Conservation (phyloP, 2,329 filamentous ascomycete genomes). For the Aspergillus ustus region DNA sequence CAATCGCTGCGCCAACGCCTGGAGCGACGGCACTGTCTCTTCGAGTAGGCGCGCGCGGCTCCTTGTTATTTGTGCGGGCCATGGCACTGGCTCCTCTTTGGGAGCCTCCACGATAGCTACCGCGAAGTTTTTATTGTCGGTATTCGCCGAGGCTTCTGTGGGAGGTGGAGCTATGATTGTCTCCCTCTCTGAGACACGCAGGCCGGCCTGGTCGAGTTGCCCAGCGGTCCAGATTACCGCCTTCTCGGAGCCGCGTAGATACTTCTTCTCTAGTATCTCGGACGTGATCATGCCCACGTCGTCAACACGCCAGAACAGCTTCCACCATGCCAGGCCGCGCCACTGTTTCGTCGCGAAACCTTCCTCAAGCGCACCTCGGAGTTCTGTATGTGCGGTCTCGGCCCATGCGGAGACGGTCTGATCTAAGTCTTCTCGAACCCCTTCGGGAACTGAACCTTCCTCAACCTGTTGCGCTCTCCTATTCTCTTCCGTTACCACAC, state of each 20-base stretch:
- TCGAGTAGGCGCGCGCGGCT: conserved; percentile 69
- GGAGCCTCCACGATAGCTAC: conserved; percentile 3
- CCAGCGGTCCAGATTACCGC: conserved; percentile 83
- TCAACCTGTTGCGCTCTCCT: conserved; percentile 36
- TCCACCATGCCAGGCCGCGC: conserved; percentile 88
- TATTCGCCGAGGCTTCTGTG: conserved; percentile 40
- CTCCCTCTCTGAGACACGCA: conserved; percentile 49
- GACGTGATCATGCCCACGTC: conserved; percentile 83
- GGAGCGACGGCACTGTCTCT: conserved; percentile 71
- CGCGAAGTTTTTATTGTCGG: background rate
- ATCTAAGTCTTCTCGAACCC: conserved; percentile 58
- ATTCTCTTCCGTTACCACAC: conserved; percentile 34
- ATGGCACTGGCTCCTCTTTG: conserved; percentile 50
- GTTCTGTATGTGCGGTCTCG: conserved; percentile 77
- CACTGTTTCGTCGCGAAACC: conserved; percentile 78
- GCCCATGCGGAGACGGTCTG: conserved; percentile 72
- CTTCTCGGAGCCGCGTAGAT: conserved; percentile 78
- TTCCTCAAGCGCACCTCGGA: conserved; percentile 76
- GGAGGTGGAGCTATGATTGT: conserved; percentile 24
- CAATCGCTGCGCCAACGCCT: conserved; percentile 73
- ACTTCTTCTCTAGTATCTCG: conserved; percentile 76
- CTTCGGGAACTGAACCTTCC: conserved; percentile 44
- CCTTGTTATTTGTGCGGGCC: conserved; percentile 75
- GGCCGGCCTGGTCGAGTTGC: conserved; percentile 69
- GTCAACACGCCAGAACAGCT: conserved; percentile 92